Base-by-base conservation (phyloP, 331 rosid species). In the Dryas integrifolia region DNA sequence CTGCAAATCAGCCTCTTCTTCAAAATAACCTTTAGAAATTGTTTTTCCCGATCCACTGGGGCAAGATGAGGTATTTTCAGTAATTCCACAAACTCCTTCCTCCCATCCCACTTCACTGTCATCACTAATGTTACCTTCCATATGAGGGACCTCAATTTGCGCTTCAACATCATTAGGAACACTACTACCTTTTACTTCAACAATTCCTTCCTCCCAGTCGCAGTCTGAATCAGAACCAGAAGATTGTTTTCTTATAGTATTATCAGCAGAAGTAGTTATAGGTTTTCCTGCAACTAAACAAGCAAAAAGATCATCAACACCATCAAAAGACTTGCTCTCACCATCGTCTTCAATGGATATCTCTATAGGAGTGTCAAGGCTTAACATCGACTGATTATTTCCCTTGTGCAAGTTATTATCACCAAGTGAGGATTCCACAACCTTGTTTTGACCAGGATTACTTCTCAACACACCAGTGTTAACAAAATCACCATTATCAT, bases 81-180 rank as follows among this genome's bases (percentile, higher is more conserved):
- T 73, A 73, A 75, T 76, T 57, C 66, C 87, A 81, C 82, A 80
- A 78, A 77, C 82, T 79, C 89, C 92, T 68, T 91, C 96, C 85
- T 89, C 96, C 95, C 96, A 91, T 59, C 89, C 97, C 67, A 88
- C 88, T 50, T 88, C 97, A 82, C 84, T 84, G 41, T 81, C 97
- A 73, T 81, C 87, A 81, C 72, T 77, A 68, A 50, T 40, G 56
- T 79, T 64, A 47, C 74, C 80, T 15, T 76, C 75, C 47, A 73
- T 73, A 51, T 48, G 26, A 53, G 81, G 68, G 68, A 79, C 69
- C 50, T 62, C 72, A 39, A 8, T 67, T 65, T 79, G 84, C 55
- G 66, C 75, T 7, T 73, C 67, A 59, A 52, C 51, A 63, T 76
- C 77, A 73, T 46, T 73, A 66, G 79, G 57, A 72, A 76, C 68